Base-by-base conservation (phyloP, 2,329 filamentous ascomycete species). In the Trichoderma pleuroti region DNA sequence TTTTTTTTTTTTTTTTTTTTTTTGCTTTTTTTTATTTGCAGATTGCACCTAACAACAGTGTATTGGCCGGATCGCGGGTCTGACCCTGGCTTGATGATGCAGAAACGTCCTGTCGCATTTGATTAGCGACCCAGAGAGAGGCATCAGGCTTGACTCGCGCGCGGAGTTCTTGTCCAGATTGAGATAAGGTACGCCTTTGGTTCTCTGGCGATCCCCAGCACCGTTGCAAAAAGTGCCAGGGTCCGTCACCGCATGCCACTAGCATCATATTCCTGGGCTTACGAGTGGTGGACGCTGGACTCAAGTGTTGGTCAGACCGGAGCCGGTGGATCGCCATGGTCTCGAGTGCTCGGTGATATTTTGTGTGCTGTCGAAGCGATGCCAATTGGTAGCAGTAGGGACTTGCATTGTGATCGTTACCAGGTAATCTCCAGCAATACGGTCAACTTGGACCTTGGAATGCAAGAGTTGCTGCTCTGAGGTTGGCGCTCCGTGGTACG, bases 81-180 rank as follows among this genome's bases (percentile, higher is more conserved):
- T 24, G 52, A 42, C 26, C 52, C 52, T 66, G 63, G 63, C 63
- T 66, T 49, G 21, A 67, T 12, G 64, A 9, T 59, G 64, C 64
- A 59, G 64, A 59, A 67, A 56, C 66, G 56, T 61, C 28, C 56
- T 60, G 56, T 60, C 36, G 56, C 66, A 52, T 68, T 68, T 68
- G 66, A 68, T 68, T 68, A 68, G 66, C 66, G 66, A 68, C 66
- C 66, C 56, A 68, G 66, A 61, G 39, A 46, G 14, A 12, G 26
- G 52, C 64, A 46, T 28, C 18, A 46, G 64, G 36, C 67, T 63
- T 70, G 67, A 70, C 67, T 70, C 67, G 67, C 67, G 60, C 60
- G 24, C 67, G 67, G 67, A 70, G 59, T 34, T 62, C 67, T 62
- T 70, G 67, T 62, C 67, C 67, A 39, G 24, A 70, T 70, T 54